phyloP scores from a whole-genome alignment of 805 yeast species.

The Ogataea pignaliae region DNA sequence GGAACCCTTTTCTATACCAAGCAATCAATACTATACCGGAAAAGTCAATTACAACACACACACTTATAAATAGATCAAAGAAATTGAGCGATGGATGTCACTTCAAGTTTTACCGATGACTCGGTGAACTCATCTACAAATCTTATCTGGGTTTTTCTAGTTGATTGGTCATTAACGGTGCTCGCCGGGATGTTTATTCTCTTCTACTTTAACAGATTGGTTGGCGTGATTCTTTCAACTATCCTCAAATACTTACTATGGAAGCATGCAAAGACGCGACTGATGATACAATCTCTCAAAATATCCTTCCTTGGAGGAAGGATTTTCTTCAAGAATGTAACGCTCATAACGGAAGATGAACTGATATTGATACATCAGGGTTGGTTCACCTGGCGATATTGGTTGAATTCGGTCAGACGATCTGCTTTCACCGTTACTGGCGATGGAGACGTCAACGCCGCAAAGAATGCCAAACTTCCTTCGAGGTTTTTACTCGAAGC shows the following conservation, averaged over 20 bases:
- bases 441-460: slow-evolving; percentile 16
- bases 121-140: slow-evolving; percentile 25
- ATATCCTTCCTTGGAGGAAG: slow-evolving; percentile 82
- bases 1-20: too few relatives aligned
- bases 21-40: too few relatives aligned
- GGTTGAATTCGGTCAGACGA: slow-evolving; percentile 53
- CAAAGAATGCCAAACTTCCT: slow-evolving; percentile 46
- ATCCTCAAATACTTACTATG: slow-evolving; percentile 54
- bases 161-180: slow-evolving; percentile 73
- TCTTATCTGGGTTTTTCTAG: slow-evolving; percentile 68
- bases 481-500: slow-evolving; percentile 53
- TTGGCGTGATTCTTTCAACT: slow-evolving; percentile 56
- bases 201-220: slow-evolving; percentile 70
- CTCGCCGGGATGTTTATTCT: slow-evolving; percentile 57
- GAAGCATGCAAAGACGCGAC: slow-evolving; percentile 51
- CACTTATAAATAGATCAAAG: neutral
- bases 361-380: slow-evolving; percentile 69
- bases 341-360: slow-evolving; percentile 68
- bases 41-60: neutral
- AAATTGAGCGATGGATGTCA: slow-evolving; percentile 17
- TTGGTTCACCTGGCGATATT: slow-evolving; percentile 84
- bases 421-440: slow-evolving; percentile 30
- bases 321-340: slow-evolving; percentile 68
- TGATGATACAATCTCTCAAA: slow-evolving; percentile 70
- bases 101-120: slow-evolving; percentile 22